Base-by-base conservation (phyloP, 371 early-diverging fungal genomes). In the Mortierella sp. region DNA sequence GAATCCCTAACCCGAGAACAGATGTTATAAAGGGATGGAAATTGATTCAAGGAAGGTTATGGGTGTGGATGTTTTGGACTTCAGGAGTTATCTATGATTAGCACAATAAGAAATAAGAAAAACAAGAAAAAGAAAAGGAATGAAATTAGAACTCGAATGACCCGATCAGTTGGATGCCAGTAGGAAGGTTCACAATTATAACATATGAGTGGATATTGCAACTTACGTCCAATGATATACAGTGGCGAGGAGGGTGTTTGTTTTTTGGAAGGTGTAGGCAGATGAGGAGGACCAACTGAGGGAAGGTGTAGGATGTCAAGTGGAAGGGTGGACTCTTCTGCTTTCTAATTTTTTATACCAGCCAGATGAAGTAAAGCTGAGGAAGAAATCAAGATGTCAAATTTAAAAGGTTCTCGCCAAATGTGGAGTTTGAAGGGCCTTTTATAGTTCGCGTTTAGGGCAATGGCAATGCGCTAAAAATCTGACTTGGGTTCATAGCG, bases 401-500 rank as follows among this genome's bases (percentile, higher is more conserved):
- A 6, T 39, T 6, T 8, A 16, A 16, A n/a, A 49, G 18, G 6
- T 49, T 49, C 28, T 24, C 26, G 20, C 10, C 24, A 28, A 32
- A 28, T 57, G 16, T 57, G 58, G 3, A 57, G 49, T 52, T 52
- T 24, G 52, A n/a, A 24, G 52, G 4, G 9, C 52, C 24, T 64
- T 64, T 64, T 64, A 52, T 52, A 64, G 26, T 43, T 43, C 43
- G 43, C n/a, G 26, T 8, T 10, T 40, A 35, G 49, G 47, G 24
- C 28, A 47, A 63, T 28, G 45, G 28, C 63, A 16, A 63, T 28
- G 18, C 40, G 20, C 8, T 24, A 55, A 14, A 26, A 62, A 26
- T 10, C 30, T 62, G 47, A 45, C 10, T 28, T 57, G 26, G 30
- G 57, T 20, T 49, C 49, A 18, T 22, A 43, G 43, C 28, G 47